phyloP scores from a whole-genome alignment of 1,139 yeast genomes.

The Saccharomyces hybrid region DNA sequence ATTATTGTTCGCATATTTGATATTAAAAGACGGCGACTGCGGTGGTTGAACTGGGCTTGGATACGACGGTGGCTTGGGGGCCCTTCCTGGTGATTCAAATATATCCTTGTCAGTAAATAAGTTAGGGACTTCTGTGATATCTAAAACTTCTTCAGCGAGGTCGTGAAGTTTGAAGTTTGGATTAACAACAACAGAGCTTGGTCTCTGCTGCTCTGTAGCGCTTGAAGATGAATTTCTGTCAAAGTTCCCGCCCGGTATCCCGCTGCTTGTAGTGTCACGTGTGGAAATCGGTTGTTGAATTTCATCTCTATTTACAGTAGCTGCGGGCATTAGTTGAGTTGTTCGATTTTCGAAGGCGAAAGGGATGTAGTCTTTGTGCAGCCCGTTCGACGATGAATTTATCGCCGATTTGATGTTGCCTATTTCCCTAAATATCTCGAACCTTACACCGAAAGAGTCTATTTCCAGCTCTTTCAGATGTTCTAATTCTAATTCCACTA shows the following conservation, averaged over 20 bases:
- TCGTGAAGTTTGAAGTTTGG: slow-evolving; percentile 17
- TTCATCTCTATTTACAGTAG: slow-evolving; percentile 12
- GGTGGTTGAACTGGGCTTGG: slow-evolving; percentile 40
- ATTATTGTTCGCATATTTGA: not conserved
- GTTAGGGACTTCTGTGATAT: slow-evolving; percentile 6
- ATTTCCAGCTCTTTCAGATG: slow-evolving; percentile 88
- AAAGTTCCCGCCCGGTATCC: not conserved
- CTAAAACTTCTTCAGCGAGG: slow-evolving; percentile 41
- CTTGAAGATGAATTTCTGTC: not conserved
- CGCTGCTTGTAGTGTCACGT: not conserved
- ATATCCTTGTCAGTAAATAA: slow-evolving; percentile 14
- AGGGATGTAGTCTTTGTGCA: not conserved
- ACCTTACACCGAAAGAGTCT: slow-evolving; percentile 87
- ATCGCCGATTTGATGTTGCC: slow-evolving; percentile 43
- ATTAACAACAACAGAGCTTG: slow-evolving; percentile 1
- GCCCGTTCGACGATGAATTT: not conserved
- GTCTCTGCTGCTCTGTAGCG: not conserved
- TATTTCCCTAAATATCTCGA: slow-evolving; percentile 83
- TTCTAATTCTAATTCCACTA: slow-evolving; percentile 76
- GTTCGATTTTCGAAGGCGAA: not conserved
- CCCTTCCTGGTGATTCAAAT: slow-evolving; percentile 54
- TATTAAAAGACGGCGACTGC: slow-evolving; percentile 19
- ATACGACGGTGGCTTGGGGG: slow-evolving; percentile 51
- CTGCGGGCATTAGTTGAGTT: slow-evolving; percentile 21
- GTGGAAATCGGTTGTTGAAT: not conserved